Percentiles rank a stretch among this genome's conserved stretches.
Evolutionary conservation across 2,329 filamentous ascomycete genomes (phyloP).

Genomic region (Akanthomyces uredinophilus): DNA sequence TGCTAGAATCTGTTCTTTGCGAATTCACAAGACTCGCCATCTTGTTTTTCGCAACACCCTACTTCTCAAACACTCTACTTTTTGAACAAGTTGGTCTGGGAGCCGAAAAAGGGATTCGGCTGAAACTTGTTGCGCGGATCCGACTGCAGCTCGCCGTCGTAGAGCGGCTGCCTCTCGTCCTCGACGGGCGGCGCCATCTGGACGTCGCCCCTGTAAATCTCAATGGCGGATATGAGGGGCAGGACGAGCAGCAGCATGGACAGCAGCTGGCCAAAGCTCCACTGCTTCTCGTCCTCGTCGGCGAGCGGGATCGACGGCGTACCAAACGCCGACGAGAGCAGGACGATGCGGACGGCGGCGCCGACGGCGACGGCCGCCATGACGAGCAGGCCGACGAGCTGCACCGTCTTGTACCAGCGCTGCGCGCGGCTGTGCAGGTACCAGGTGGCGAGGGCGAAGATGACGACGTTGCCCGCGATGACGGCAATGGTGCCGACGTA

Average conservation of each 20-base stretch:
- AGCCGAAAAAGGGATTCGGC: conserved; percentile 41
- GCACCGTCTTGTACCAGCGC: conserved; percentile 50
- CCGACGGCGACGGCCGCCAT: conserved; percentile 54
- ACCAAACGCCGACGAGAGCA: conserved; percentile 58
- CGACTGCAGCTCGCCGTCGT: conserved; percentile 37
- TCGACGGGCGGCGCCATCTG: conserved; percentile 37
- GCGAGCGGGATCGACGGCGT: conserved; percentile 43
- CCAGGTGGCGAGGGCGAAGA: conserved; percentile 58
- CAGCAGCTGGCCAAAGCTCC: conserved; percentile 60
- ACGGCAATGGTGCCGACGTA: conserved; percentile 57
- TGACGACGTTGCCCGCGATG: conserved; percentile 52
- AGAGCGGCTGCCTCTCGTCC: conserved; percentile 34
- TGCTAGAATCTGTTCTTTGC: neutral
- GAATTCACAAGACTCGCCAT: neutral
- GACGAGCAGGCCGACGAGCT: conserved; percentile 48
- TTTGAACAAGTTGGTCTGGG: conserved; percentile 31
- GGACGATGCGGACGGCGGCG: conserved; percentile 51
- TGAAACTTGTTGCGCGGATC: conserved; percentile 33
- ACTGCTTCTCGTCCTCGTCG: conserved; percentile 50
- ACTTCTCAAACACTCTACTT: conserved; percentile 19
- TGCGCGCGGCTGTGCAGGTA: conserved; percentile 55
- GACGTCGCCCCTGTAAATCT: conserved; percentile 51
- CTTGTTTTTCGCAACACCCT: neutral
- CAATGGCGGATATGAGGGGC: conserved; percentile 54
- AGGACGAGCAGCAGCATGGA: conserved; percentile 55